Evolutionary conservation across 805 yeast species (phyloP).

Genomic region (Metschnikowia lunata): DNA sequence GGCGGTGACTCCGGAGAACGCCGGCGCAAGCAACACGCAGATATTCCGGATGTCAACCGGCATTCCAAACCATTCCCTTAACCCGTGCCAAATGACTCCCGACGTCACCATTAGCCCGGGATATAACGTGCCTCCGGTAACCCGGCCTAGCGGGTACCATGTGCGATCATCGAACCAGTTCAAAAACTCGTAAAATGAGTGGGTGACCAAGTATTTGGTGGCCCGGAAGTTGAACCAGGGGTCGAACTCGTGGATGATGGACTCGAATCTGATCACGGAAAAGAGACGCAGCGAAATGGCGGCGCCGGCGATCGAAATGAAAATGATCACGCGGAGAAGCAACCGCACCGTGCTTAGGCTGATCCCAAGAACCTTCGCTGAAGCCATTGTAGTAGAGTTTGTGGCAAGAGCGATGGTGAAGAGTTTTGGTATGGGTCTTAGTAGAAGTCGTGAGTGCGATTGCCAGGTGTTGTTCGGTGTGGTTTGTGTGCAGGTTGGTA

Average conservation of each 20-base stretch:
- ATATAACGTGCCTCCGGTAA: conserved; percentile 96
- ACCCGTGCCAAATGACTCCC: conserved; percentile 77
- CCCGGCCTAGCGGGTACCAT: conserved; percentile 99
- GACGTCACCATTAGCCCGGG: conserved; percentile 98
- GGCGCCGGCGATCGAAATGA: conserved; percentile 80
- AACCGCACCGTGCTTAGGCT: conserved; percentile 35
- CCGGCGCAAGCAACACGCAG: conserved; percentile 95
- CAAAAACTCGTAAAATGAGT: conserved; percentile 84
- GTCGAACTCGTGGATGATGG: conserved; percentile 95
- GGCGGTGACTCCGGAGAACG: conserved; percentile 90
- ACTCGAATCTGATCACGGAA: conserved; percentile 94
- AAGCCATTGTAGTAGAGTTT: conserved; percentile 11
- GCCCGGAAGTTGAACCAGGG: conserved; percentile 98
- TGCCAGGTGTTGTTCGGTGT: too few species aligned
- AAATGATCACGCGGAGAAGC: conserved; percentile 61
- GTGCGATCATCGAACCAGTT: conserved; percentile 99
- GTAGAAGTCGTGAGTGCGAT: too few species aligned
- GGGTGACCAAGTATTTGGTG: conserved; percentile 80
- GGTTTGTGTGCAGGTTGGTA: too few species aligned
- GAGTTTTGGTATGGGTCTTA: neutral
- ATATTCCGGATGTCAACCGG: conserved; percentile 94
- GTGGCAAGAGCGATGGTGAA: neutral
- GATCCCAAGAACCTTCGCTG: conserved; percentile 28
- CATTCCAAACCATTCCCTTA: conserved; percentile 57
- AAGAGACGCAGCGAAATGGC: conserved; percentile 89